These are phyloP conservation scores for Tricholoma bakamatsutake DNA, from an alignment of 768 basidiomycete species.

Conservation along the genomic window DNA sequence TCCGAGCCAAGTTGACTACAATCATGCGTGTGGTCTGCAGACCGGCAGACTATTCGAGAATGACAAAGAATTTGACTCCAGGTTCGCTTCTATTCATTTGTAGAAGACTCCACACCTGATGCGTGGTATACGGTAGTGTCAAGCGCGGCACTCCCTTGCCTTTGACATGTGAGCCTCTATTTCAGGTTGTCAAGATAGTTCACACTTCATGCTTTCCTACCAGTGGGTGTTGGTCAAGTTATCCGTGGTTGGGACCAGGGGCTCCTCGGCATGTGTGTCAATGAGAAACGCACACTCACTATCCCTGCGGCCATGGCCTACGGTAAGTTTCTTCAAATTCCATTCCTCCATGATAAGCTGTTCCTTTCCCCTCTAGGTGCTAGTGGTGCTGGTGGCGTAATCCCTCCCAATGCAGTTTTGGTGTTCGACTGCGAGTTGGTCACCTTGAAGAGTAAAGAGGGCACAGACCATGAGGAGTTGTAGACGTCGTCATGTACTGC, in stretches of 20 bases:
- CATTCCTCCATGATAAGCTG: not conserved
- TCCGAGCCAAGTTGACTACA: not conserved
- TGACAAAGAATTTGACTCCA: conserved; percentile 88
- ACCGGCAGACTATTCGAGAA: conserved; percentile 74
- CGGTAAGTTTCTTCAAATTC: conserved; percentile 43
- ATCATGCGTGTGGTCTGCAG: conserved; percentile 26
- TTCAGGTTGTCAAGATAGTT: not conserved
- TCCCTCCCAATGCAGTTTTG: conserved; percentile 64
- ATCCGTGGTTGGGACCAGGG: conserved; percentile 86
- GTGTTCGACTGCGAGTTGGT: conserved; percentile 86
- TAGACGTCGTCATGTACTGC: conserved; percentile 21
- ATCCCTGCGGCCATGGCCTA: conserved; percentile 81
- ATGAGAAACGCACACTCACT: conserved; percentile 84
- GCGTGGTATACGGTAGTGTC: conserved; percentile 30
- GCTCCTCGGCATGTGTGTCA: conserved; percentile 77
- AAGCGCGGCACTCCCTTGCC: conserved; percentile 74
- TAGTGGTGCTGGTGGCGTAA: conserved; percentile 70
- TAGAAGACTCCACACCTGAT: not conserved
- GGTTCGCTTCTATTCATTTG: conserved; percentile 33
- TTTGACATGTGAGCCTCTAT: conserved; percentile 57
- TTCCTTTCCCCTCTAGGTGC: conserved; percentile 38
- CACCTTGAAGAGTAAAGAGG: conserved; percentile 40
- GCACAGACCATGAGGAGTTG: conserved; percentile 46
- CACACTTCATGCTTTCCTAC: not conserved
- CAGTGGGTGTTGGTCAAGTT: conserved; percentile 78